These are phyloP conservation scores for Oryza australiensis DNA, from an alignment of 176 grass and related monocot species.

Conservation along the genomic window DNA sequence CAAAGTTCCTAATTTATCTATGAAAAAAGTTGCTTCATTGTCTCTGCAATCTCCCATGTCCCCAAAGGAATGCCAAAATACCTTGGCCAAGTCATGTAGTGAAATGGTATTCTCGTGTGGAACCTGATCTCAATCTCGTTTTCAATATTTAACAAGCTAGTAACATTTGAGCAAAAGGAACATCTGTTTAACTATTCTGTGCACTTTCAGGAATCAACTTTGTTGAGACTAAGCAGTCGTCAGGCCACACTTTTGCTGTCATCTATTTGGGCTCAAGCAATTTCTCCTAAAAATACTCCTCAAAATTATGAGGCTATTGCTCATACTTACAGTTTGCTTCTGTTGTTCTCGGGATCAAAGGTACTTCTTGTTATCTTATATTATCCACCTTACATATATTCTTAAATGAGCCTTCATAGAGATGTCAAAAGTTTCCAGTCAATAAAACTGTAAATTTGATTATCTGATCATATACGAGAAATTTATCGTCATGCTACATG, in stretches of 20 bases:
- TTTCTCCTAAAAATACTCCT: constrained; percentile 68
- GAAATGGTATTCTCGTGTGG: constrained; percentile 53
- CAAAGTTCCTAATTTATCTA: constrained; percentile 51
- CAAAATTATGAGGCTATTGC: constrained; percentile 92
- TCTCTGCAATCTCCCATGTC: constrained; percentile 41
- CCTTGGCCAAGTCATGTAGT: constrained; percentile 27
- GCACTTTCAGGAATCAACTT: constrained; percentile 63
- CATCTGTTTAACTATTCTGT: constrained; percentile 23
- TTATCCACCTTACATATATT: neutral
- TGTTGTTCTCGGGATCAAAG: constrained; percentile 85
- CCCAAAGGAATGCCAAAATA: constrained; percentile 47
- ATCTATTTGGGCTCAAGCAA: constrained; percentile 88
- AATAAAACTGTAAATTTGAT: neutral
- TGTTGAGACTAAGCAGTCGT: constrained; percentile 63
- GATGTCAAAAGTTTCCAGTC: neutral
- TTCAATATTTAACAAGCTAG: neutral
- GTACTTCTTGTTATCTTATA: constrained; percentile 32
- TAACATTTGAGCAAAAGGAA: neutral
- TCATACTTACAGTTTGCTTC: constrained; percentile 82
- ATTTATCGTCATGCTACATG: neutral
- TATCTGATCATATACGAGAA: neutral
- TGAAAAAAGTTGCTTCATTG: constrained; percentile 46
- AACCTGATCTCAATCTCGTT: neutral
- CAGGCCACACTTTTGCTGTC: constrained; percentile 84
- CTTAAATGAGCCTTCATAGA: neutral